Conservation (phyloP, 257 asterid genomes). For the Lantana camara region DNA sequence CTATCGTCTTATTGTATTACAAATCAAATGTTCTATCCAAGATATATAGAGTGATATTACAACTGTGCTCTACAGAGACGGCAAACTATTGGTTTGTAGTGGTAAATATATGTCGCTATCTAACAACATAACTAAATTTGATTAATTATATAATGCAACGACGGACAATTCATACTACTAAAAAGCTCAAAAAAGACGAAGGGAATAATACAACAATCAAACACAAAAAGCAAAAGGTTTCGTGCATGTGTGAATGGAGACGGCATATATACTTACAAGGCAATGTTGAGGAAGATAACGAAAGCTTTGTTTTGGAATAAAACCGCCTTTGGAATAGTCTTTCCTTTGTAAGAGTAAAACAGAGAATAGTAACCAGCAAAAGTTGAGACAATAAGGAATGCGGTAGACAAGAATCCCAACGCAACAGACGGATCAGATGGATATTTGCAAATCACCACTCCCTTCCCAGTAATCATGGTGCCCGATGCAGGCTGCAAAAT, state of each 20-base stretch:
- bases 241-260: too few relatives aligned
- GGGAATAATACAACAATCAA: not conserved
- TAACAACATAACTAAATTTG: not conserved
- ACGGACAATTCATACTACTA: not conserved
- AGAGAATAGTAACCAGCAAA: conserved; percentile 61
- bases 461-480: conserved; percentile 57
- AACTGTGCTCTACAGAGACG: not conserved
- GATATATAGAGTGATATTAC: too few relatives aligned
- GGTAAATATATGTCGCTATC: conserved; percentile 6
- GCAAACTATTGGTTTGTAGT: not conserved
- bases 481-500: conserved; percentile 74
- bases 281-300: conserved; percentile 61
- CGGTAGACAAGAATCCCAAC: conserved; percentile 68
- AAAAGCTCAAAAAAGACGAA: not conserved
- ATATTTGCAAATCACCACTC: conserved; percentile 68
- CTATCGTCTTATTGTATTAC: not conserved
- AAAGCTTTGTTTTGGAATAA: conserved; percentile 65
- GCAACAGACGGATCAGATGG: conserved; percentile 66
- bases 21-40: not conserved
- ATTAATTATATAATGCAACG: conserved; percentile 1
- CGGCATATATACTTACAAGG: conserved; percentile 67
- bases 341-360: conserved; percentile 82
- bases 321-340: conserved; percentile 63
- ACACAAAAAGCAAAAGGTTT: conserved; percentile 8
- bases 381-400: conserved; percentile 55